Base-by-base conservation (phyloP, 2,329 filamentous ascomycete species). In the Phyllosticta citribraziliensis region DNA sequence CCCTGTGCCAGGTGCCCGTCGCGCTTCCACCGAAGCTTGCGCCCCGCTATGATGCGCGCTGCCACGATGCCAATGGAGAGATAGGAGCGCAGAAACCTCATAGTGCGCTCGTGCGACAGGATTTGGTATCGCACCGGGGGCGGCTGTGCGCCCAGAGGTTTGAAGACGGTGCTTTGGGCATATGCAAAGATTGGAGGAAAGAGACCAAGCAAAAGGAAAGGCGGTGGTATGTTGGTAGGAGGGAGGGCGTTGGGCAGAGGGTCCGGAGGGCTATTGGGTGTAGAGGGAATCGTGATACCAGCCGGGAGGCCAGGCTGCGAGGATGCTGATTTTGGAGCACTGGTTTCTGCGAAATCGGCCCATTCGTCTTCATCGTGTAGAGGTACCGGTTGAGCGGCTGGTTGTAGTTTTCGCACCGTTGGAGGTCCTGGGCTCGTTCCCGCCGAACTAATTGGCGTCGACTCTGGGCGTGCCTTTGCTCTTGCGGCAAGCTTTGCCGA, bases 141-240 rank as follows among this genome's bases (percentile, higher is more conserved):
- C 2, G 79, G 74, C 57, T 87, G 82, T 12, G 81, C 79, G 40
- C 83, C 80, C 58, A 88, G 80, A 2, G 85, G 83, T 65, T 84
- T 84, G 72, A 90, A 86, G 1, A 93, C 79, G 22, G 80, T 78
- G 19, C 81, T 76, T 64, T 86, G 83, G 4, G 87, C 86, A 27
- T 86, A 78, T 20, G 82, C 79, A 63, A 96, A 84, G 5, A 95
- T 76, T 8, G 83, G 78, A 0, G 89, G 85, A 65, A 96, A 91
- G 8, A 91, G 74, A 9, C 88, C 86, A 22, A 97, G 80, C 14
- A 97, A 79, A 20, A 96, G 81, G 0, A 89, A 89, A 1, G 93
- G 93, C 4, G 93, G 93, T 10, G 93, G 93, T 8, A 97, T 85
- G 69, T 96, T 97, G 19, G 86, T 90, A 5, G 91, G 91, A 5